Conservation (phyloP, 2,329 filamentous ascomycete genomes). For the Microcyclosporella mali region DNA sequence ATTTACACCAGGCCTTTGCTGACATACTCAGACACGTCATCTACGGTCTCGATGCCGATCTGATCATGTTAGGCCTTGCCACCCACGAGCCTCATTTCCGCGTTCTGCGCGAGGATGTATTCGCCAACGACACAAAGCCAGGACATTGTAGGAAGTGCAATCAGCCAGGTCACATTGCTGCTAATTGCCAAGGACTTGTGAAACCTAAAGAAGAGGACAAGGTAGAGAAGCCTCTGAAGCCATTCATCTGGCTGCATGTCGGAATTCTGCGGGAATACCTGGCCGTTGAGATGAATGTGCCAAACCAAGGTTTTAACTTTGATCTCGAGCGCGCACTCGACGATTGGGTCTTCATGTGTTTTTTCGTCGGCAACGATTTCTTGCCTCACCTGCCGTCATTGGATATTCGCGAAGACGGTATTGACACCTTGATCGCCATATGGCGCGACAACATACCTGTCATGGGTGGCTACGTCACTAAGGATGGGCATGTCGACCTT, state of each 20-base stretch:
- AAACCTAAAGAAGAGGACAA: conserved; percentile 63
- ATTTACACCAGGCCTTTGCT: conserved; percentile 10
- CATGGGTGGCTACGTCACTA: conserved; percentile 95
- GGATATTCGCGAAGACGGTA: conserved; percentile 94
- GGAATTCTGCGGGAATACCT: conserved; percentile 88
- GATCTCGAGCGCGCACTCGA: conserved; percentile 91
- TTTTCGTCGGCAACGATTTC: conserved; percentile 98
- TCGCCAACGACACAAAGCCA: conserved; percentile 78
- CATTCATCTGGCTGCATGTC: conserved; percentile 97
- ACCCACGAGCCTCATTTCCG: conserved; percentile 97
- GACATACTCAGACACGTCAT: conserved; percentile 72
- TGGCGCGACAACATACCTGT: conserved; percentile 87
- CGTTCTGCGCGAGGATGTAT: conserved; percentile 93
- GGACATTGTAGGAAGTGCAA: conserved; percentile 83
- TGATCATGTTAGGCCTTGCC: conserved; percentile 96
- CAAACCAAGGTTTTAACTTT: conserved; percentile 77
- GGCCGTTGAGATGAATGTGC: conserved; percentile 78
- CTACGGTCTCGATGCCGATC: conserved; percentile 92
- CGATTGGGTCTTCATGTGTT: conserved; percentile 99
- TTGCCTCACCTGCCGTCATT: conserved; percentile 93
- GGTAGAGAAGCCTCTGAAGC: conserved; percentile 80
- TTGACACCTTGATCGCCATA: conserved; percentile 91
- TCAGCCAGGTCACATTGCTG: conserved; percentile 83
- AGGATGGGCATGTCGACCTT: conserved; percentile 87
- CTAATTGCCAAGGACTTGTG: conserved; percentile 71